Conservation (phyloP, 768 basidiomycete species). For the Nevesoporus exiguus region DNA sequence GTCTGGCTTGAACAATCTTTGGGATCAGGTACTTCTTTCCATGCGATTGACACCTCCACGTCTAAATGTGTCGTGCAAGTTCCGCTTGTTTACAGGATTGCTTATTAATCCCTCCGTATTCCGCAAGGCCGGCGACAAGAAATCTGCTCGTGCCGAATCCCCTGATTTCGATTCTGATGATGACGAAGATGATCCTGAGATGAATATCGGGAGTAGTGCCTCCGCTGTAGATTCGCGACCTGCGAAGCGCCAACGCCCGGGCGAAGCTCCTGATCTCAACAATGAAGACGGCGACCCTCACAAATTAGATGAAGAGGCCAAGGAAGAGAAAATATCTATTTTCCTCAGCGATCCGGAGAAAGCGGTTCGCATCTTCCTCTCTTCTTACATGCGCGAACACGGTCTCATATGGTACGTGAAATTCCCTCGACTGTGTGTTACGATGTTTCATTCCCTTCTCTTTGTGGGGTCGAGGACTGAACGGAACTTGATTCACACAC, state of each 20-base stretch:
- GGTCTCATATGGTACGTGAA: constrained; percentile 64
- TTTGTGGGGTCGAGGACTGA: constrained; percentile 36
- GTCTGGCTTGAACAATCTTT: constrained; percentile 41
- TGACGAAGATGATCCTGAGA: constrained; percentile 21
- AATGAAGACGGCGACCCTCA: constrained; percentile 39
- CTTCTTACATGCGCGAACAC: constrained; percentile 62
- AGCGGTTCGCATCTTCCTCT: constrained; percentile 61
- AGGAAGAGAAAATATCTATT: constrained; percentile 42
- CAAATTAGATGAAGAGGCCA: constrained; percentile 30
- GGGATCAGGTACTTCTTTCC: constrained; percentile 53
- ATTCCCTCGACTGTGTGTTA: background rate
- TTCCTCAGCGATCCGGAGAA: constrained; percentile 66
- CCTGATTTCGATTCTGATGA: constrained; percentile 37
- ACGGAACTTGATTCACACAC: constrained; percentile 46
- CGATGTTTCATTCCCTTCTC: background rate
- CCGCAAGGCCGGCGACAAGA: constrained; percentile 32
- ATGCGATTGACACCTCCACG: background rate
- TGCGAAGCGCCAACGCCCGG: constrained; percentile 26
- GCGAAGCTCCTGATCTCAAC: constrained; percentile 9
- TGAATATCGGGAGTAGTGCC: background rate
- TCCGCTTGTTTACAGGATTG: constrained; percentile 59
- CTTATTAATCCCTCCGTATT: constrained; percentile 42
- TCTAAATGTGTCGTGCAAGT: constrained; percentile 39
- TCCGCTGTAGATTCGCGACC: constrained; percentile 5
- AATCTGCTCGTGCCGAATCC: constrained; percentile 29